These are phyloP conservation scores for Stemphylium lycopersici DNA, from an alignment of 2,329 filamentous ascomycete species.

Conservation along the genomic window DNA sequence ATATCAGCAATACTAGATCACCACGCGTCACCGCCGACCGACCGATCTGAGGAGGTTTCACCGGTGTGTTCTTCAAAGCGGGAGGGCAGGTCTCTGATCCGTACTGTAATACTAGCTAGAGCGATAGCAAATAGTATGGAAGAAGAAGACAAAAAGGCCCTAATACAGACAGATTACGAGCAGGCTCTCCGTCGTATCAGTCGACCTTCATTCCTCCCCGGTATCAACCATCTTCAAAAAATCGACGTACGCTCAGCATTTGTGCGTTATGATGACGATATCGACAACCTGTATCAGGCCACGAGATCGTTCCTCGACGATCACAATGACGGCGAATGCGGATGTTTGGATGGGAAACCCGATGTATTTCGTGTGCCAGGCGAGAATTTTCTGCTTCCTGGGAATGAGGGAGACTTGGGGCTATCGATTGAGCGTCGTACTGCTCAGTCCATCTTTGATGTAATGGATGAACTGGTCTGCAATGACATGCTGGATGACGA, in stretches of 20 bases:
- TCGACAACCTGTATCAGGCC: slow-evolving; percentile 6
- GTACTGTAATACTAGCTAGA: neutral
- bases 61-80: neutral
- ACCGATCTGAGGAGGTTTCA: neutral
- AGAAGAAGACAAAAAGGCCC: neutral
- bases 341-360: neutral
- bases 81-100: slow-evolving; percentile 1
- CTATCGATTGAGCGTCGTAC: neutral
- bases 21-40: no score
- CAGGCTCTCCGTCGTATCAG: slow-evolving; percentile 2
- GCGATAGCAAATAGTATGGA: neutral
- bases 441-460: neutral
- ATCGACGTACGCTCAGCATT: slow-evolving; percentile 3
- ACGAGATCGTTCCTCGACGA: slow-evolving; percentile 11
- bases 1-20: no score
- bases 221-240: slow-evolving; percentile 1
- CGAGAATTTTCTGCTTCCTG: neutral
- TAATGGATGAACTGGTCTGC: neutral
- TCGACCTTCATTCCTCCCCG: slow-evolving; percentile 3
- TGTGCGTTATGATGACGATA: slow-evolving; percentile 9
- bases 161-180: neutral
- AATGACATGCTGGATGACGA: neutral
- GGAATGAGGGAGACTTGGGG: neutral
- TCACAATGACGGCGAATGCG: slow-evolving; percentile 7
- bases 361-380: neutral